Evolutionary conservation across 495 filamentous ascomycete species (phyloP), one percentile per base, ranked within the genome.

Genomic region (Staphylotrichum tortipilum): DNA sequence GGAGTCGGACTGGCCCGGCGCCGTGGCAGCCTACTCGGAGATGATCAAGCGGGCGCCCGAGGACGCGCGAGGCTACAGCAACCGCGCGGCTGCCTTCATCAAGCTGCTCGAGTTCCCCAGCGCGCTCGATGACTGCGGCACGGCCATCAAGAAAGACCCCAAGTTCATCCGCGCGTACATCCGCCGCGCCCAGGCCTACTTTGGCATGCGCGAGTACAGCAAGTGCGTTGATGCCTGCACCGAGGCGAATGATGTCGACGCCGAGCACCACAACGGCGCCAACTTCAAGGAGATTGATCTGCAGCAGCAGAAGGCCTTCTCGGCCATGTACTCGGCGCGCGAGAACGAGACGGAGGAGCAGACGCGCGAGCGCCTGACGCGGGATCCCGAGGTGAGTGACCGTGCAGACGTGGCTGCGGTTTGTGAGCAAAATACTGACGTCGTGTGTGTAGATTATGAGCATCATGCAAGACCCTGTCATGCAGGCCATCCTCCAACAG

Each of bases 281-380:
- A 87, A 95, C 62, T 71, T 81, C 2, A 76, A 85, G 17, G 92
- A 98, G 74, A 95, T 98, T 58, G 89, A 95, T 58, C 81, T 88
- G 65, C 88, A 92, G 67, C 84, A 88, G 66, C 86, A 94, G 70
- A 96, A 96, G 79, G 90, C 89, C n/a, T 70, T 97, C 61, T 73
- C 85, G 33, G 84, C 86, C 47, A 94, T 95, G 78, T 97, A 88
- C 66, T 71, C 84, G 41, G 84, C 86, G 18, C 80, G 87, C 7
- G 89, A 90, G 62, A 92, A 90, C 49, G 92, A 98, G 78, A 94
- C 88, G 0, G 94, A 97, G 72, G 85, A 96, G 67, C 84, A 98
- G 78, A 96, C 92, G 0, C 83, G 86, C 72, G 89, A 89, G 73
- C 76, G 92, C 36, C 83, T 98, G 60, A 82, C 86, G 74, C 83